Percentiles rank a stretch among this genome's conserved stretches.
Conservation (phyloP, 2,329 filamentous ascomycete genomes). For the Alternaria brassicae region DNA sequence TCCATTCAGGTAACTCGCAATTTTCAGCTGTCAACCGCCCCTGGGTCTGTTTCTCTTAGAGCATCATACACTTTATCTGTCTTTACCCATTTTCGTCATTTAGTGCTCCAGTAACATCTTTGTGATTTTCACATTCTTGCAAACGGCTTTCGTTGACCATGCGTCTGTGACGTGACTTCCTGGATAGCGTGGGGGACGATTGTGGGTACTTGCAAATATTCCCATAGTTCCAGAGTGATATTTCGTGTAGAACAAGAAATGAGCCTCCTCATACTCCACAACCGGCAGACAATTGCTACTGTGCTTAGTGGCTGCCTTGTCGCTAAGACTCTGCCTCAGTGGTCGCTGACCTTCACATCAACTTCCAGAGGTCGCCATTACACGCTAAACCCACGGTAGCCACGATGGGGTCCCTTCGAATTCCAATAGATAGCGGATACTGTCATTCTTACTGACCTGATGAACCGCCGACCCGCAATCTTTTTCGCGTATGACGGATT, state of each 20-base stretch:
- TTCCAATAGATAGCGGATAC: not conserved
- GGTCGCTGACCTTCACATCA: constrained; percentile 4
- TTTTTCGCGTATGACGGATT: not conserved
- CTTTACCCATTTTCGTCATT: not conserved
- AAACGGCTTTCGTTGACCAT: not conserved
- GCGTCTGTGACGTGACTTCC: not conserved
- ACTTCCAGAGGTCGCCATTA: not conserved
- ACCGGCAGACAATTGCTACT: not conserved
- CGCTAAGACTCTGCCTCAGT: not conserved
- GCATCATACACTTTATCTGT: not conserved
- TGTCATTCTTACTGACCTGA: not conserved
- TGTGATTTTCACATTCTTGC: not conserved
- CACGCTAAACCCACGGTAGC: not conserved
- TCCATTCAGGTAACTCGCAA: not conserved
- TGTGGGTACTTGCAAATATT: not conserved
- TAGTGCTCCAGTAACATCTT: not conserved
- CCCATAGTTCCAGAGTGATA: not conserved
- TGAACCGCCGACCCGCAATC: not conserved
- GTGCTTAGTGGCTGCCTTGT: not conserved
- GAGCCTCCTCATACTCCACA: not conserved
- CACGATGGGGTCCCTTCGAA: not conserved
- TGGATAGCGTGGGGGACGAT: not conserved
- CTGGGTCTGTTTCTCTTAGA: not conserved
- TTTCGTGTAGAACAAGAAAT: not conserved
- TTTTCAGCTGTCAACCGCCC: not conserved